Conservation (phyloP, 768 basidiomycete genomes). For the Tricholomella constricta region DNA sequence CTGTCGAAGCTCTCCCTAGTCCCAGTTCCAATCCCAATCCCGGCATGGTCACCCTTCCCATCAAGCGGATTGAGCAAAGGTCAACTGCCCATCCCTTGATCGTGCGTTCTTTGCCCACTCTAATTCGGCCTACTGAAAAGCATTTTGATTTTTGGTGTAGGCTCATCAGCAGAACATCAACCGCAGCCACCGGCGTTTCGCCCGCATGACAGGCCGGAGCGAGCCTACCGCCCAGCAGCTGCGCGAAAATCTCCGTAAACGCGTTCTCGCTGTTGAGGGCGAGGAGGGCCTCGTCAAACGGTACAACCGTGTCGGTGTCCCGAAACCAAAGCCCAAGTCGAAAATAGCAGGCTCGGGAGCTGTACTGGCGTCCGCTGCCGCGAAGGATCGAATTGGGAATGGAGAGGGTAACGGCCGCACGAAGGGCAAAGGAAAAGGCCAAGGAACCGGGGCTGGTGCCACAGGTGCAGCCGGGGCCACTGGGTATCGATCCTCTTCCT, state of each 20-base stretch:
- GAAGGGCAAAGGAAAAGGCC: constrained; percentile 3
- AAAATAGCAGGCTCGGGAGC: constrained; percentile 19
- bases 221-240: constrained; percentile 52
- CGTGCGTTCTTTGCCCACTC: constrained; percentile 27
- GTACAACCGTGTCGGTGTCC: constrained; percentile 34
- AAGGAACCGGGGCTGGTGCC: constrained; percentile 5
- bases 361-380: constrained; percentile 13
- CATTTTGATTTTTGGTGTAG: constrained; percentile 33
- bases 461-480: constrained; percentile 1
- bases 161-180: constrained; percentile 72
- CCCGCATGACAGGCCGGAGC: constrained; percentile 65
- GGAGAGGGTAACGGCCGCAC: neutral
- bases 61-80: constrained; percentile 39
- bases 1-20: constrained; percentile 44
- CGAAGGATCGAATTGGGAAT: constrained; percentile 7
- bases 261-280: constrained; percentile 42
- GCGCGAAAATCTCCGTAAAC: constrained; percentile 47
- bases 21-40: constrained; percentile 23
- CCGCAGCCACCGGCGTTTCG: constrained; percentile 61
- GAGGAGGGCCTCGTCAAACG: constrained; percentile 36
- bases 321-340: constrained; percentile 14
- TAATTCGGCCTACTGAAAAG: neutral
- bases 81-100: constrained; percentile 36
- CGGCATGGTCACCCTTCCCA: constrained; percentile 43
- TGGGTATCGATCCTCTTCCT: neutral